Evolutionary conservation across 1,284 basidiomycete species (phyloP).

Genomic region (Rugosomyces carneus): DNA sequence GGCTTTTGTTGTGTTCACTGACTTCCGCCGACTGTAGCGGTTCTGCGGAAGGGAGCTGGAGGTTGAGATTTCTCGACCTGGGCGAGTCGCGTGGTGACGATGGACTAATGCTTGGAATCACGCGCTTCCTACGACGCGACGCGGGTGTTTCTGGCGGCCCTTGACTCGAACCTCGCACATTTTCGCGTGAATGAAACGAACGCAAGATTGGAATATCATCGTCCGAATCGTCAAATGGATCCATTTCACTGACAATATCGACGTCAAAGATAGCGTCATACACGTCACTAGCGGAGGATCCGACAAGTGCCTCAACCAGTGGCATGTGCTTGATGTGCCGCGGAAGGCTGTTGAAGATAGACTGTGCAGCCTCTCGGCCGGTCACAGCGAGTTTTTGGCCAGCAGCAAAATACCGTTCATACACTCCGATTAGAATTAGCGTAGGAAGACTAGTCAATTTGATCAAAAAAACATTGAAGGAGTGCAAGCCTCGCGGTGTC

Average conservation of each 20-base stretch:
- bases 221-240: slow-evolving; percentile 44
- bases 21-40: slow-evolving; percentile 1
- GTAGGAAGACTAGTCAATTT: slow-evolving; percentile 77
- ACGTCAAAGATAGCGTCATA: slow-evolving; percentile 76
- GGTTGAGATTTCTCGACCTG: slow-evolving; percentile 5
- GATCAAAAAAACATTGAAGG: slow-evolving; percentile 79
- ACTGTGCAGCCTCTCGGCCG: slow-evolving; percentile 45
- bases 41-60: slow-evolving; percentile 6
- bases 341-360: slow-evolving; percentile 59
- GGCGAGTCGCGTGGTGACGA: slow-evolving; percentile 14
- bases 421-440: slow-evolving; percentile 70
- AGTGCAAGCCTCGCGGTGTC: slow-evolving; percentile 69
- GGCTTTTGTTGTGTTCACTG: slow-evolving; percentile 31
- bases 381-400: slow-evolving; percentile 44
- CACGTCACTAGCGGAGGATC: slow-evolving; percentile 55
- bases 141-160: slow-evolving; percentile 15
- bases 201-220: slow-evolving; percentile 33
- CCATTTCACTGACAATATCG: slow-evolving; percentile 45
- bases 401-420: slow-evolving; percentile 66
- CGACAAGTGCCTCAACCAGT: slow-evolving; percentile 64
- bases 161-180: slow-evolving; percentile 15
- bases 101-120: slow-evolving; percentile 4
- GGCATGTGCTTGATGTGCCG: slow-evolving; percentile 67
- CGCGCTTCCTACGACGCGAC: slow-evolving; percentile 19
- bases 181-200: slow-evolving; percentile 39